These are phyloP conservation scores for Coniophora puteana DNA, from an alignment of 1,284 basidiomycete genomes.

Conservation along the genomic window DNA sequence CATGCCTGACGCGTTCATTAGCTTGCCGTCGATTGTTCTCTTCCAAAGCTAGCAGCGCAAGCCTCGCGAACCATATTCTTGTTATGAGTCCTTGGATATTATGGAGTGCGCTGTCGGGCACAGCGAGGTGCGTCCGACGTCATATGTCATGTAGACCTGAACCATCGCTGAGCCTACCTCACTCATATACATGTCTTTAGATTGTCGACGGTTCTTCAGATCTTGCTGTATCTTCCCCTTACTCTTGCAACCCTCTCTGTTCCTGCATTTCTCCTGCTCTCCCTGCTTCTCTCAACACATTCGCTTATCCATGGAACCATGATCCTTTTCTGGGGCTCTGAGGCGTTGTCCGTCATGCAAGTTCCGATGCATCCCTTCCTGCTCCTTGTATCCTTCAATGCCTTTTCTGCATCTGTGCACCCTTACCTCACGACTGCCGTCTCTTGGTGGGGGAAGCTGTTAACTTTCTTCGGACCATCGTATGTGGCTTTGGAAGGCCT, in stretches of 20 bases:
- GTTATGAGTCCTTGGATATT: conserved; percentile 54
- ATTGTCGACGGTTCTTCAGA: conserved; percentile 72
- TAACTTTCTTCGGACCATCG: conserved; percentile 70
- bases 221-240: conserved; percentile 79
- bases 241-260: conserved; percentile 78
- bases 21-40: not conserved
- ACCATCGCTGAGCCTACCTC: conserved; percentile 5
- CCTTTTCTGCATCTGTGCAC: conserved; percentile 61
- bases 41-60: conserved; percentile 5
- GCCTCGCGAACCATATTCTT: not conserved
- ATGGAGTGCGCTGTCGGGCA: conserved; percentile 63
- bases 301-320: conserved; percentile 74
- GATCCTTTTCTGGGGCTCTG: conserved; percentile 61
- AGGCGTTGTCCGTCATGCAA: conserved; percentile 69
- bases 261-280: conserved; percentile 76
- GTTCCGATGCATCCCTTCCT: conserved; percentile 79
- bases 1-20: too few species aligned
- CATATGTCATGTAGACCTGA: not conserved
- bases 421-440: conserved; percentile 56
- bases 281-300: conserved; percentile 72
- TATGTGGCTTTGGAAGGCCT: conserved; percentile 83
- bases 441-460: conserved; percentile 67
- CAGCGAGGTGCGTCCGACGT: conserved; percentile 47
- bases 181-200: conserved; percentile 40
- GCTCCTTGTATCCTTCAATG: conserved; percentile 77